A percentile compares a stretch with the other conserved stretches of the same genome.
Evolutionary conservation across 495 filamentous ascomycete genomes (phyloP).

Genomic region (Neurospora sp.): DNA sequence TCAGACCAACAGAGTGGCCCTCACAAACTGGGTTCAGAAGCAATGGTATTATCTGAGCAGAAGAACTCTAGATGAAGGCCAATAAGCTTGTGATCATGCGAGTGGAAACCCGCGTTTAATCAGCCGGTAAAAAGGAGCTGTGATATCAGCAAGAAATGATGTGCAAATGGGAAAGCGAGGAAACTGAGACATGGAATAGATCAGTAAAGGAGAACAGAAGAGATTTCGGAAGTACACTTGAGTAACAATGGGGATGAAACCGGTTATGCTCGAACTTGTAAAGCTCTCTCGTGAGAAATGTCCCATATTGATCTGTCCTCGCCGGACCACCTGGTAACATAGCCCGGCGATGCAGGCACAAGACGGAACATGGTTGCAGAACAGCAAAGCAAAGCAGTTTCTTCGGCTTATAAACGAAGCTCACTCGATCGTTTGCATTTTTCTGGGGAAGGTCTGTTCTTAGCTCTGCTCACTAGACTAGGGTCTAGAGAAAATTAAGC

Average conservation of each 20-base stretch:
- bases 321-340: not conserved
- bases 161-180: not conserved
- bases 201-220: not conserved
- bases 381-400: not conserved
- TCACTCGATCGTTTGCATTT: not conserved
- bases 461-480: not conserved
- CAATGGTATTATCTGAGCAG: not conserved
- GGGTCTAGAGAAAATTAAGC: not conserved
- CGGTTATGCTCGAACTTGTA: not conserved
- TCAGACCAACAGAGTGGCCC: not conserved
- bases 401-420: not conserved
- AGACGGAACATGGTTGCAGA: not conserved
- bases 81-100: not conserved
- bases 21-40: not conserved
- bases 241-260: not conserved
- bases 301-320: not conserved
- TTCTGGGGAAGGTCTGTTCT: not conserved
- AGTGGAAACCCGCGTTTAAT: not conserved
- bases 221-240: not conserved
- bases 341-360: not conserved
- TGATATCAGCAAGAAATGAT: not conserved
- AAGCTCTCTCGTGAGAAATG: not conserved
- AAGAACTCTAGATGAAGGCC: too few species aligned
- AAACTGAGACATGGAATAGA: not conserved
- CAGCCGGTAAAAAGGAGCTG: not conserved